Evolutionary conservation across 169 alveolate species (phyloP).

Genomic region (Plasmodium vivax): DNA sequence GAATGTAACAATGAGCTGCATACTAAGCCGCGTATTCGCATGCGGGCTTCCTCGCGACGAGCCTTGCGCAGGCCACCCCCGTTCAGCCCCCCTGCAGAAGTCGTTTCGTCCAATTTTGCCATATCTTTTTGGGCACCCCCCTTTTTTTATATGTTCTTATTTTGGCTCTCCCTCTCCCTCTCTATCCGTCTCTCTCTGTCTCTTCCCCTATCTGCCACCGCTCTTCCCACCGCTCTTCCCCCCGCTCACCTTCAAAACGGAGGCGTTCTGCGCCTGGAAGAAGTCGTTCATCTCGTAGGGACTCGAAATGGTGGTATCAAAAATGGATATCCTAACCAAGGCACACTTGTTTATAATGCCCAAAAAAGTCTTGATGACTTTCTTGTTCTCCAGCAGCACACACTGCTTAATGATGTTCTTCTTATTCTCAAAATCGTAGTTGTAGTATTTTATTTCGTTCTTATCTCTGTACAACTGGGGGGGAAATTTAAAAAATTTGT

Average conservation of each 20-base stretch:
- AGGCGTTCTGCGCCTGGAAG: slow-evolving; percentile 51
- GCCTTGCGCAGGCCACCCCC: background rate
- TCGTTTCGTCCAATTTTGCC: background rate
- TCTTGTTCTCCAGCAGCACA: slow-evolving; percentile 54
- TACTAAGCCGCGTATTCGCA: no score
- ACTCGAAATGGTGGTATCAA: slow-evolving; percentile 35
- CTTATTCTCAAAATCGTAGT: slow-evolving; percentile 72
- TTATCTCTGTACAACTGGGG: background rate
- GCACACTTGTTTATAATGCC: slow-evolving; percentile 45
- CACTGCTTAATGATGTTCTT: slow-evolving; percentile 71
- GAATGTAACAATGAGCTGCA: no score
- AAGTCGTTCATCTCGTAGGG: slow-evolving; percentile 62
- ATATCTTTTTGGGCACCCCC: background rate
- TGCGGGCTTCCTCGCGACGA: background rate
- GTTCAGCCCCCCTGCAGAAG: background rate
- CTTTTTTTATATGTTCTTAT: background rate
- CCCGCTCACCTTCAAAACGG: slow-evolving; percentile 47
- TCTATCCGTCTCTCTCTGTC: background rate
- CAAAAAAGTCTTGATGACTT: slow-evolving; percentile 59
- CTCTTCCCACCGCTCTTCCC: background rate
- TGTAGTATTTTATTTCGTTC: slow-evolving; percentile 61
- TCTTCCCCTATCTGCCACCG: background rate
- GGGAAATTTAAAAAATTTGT: background rate
- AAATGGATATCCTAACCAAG: slow-evolving; percentile 35
- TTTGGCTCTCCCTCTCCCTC: background rate